Conservation (phyloP, 148 eudicot species). For the Gaultheria prostrata region DNA sequence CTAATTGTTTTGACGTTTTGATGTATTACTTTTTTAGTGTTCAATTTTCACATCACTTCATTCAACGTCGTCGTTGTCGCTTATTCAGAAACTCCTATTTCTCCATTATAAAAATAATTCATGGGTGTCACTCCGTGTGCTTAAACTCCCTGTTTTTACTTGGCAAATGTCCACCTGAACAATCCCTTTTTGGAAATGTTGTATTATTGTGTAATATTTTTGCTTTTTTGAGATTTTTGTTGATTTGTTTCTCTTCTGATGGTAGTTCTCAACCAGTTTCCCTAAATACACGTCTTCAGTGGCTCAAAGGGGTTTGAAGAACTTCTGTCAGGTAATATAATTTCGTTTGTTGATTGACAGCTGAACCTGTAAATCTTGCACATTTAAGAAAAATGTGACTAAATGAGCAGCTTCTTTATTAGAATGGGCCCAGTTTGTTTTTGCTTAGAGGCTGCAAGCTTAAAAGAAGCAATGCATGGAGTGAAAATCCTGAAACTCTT, state of each 20-base stretch:
- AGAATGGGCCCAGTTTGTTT: neutral
- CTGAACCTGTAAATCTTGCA: neutral
- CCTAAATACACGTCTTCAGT: slow-evolving; percentile 88
- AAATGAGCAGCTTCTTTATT: neutral
- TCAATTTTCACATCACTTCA: slow-evolving; percentile 2
- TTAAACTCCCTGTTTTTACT: neutral
- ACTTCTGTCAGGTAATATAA: slow-evolving; percentile 61
- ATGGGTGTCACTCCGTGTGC: neutral
- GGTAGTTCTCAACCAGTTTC: slow-evolving; percentile 63
- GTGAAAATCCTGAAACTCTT: neutral
- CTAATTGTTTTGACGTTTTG: neutral
- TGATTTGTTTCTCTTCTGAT: slow-evolving; percentile 18
- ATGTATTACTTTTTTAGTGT: neutral
- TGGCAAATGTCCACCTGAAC: neutral
- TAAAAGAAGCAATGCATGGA: neutral
- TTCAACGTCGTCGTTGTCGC: neutral
- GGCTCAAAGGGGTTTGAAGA: slow-evolving; percentile 85
- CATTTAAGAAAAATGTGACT: neutral
- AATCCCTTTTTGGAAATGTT: neutral
- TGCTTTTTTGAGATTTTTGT: neutral
- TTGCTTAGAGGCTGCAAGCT: neutral
- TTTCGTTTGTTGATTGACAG: neutral
- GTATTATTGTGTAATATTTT: neutral
- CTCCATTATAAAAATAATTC: no score
- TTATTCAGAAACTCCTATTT: neutral